Conservation (phyloP, 768 basidiomycete genomes). For the Podaxis rugospora region DNA sequence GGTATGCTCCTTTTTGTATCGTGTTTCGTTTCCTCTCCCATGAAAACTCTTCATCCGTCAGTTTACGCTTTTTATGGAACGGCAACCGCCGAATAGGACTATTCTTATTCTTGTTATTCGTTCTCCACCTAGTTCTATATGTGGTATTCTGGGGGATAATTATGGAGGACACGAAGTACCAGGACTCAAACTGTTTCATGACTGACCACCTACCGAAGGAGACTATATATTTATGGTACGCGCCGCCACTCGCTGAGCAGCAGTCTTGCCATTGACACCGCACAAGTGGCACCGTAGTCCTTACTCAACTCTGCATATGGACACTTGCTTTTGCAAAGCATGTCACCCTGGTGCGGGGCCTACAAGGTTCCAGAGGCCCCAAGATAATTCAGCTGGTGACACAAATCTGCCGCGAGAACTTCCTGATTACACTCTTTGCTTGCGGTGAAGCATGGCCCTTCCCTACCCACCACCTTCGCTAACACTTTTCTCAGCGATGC, state of each 20-base stretch:
- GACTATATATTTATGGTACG: background rate
- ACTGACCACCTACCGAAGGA: background rate
- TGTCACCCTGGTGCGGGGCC: background rate
- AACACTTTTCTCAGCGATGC: background rate
- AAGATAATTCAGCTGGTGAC: background rate
- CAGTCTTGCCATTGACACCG: background rate
- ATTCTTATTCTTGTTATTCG: background rate
- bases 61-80: constrained; percentile 2
- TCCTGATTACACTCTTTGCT: background rate
- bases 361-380: background rate
- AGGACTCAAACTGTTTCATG: background rate
- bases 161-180: background rate
- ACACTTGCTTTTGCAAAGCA: background rate
- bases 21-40: background rate
- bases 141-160: background rate
- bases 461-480: background rate
- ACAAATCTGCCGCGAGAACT: background rate
- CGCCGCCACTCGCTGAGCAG: background rate
- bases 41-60: background rate
- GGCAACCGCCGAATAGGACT: background rate
- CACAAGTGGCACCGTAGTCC: background rate
- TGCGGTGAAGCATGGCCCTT: background rate
- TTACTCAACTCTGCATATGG: background rate
- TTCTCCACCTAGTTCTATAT: background rate
- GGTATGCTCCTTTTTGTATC: background rate